Evolutionary conservation across 495 filamentous ascomycete genomes (phyloP).

Genomic region (Podospora tetraspora): DNA sequence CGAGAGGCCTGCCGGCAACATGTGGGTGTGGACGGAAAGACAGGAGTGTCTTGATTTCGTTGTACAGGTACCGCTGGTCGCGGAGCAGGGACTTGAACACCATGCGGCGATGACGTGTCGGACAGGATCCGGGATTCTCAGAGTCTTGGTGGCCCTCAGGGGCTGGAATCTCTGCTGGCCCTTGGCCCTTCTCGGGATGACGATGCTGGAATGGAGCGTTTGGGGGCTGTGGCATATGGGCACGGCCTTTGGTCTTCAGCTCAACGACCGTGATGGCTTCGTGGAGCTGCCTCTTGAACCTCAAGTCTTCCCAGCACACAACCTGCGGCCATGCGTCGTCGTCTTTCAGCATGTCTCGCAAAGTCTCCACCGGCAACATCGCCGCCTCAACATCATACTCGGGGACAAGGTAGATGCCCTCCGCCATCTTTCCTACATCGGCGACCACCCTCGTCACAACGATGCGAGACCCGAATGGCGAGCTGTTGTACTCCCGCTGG

Average conservation of each 20-base stretch:
- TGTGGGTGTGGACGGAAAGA: slow-evolving; percentile 25
- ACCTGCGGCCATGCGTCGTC: slow-evolving; percentile 25
- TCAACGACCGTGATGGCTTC: slow-evolving; percentile 38
- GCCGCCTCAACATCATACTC: slow-evolving; percentile 37
- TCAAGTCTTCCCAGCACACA: slow-evolving; percentile 33
- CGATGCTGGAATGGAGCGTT: background rate
- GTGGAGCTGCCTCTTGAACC: slow-evolving; percentile 34
- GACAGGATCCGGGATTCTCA: background rate
- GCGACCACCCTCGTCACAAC: slow-evolving; percentile 29
- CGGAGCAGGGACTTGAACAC: slow-evolving; percentile 38
- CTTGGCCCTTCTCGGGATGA: no score
- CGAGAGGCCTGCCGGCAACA: slow-evolving; percentile 24
- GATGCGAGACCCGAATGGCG: slow-evolving; percentile 39
- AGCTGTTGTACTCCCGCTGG: slow-evolving; percentile 25
- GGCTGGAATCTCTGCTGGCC: no score
- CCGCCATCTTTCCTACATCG: slow-evolving; percentile 18
- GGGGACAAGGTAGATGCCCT: slow-evolving; percentile 26
- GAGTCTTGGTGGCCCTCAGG: background rate
- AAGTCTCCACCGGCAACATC: slow-evolving; percentile 25
- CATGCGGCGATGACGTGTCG: background rate
- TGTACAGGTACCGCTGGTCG: slow-evolving; percentile 32
- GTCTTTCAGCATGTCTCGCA: slow-evolving; percentile 30
- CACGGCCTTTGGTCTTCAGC: background rate
- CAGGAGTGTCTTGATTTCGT: slow-evolving; percentile 37
- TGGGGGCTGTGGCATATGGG: background rate